Percentiles rank a stretch among this genome's conserved stretches.
These are phyloP conservation scores for Karstenula rhodostoma DNA, from an alignment of 2,329 filamentous ascomycete species.

Conservation along the genomic window DNA sequence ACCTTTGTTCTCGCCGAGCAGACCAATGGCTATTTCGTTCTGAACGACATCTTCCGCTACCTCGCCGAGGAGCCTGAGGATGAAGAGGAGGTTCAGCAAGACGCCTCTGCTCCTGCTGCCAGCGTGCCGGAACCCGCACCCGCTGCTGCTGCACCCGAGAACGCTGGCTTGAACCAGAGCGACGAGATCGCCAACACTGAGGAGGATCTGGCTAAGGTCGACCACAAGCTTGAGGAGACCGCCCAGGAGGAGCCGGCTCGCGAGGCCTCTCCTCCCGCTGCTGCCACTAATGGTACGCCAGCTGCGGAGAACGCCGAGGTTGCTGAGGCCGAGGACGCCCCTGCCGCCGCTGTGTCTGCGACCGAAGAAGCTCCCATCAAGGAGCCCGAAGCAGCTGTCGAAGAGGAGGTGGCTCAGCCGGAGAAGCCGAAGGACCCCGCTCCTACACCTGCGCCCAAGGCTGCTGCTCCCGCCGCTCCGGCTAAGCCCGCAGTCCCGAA, in stretches of 20 bases:
- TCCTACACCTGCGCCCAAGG: constrained; percentile 66
- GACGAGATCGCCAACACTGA: constrained; percentile 50
- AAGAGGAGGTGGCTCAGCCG: constrained; percentile 50
- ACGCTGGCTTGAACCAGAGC: constrained; percentile 42
- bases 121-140: constrained; percentile 53
- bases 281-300: constrained; percentile 49
- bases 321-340: constrained; percentile 50
- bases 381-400: constrained; percentile 39
- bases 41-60: constrained; percentile 98
- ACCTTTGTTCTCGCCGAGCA: constrained; percentile 97
- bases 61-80: constrained; percentile 84
- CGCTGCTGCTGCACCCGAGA: constrained; percentile 42
- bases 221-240: constrained; percentile 77
- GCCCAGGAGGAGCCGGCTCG: constrained; percentile 44
- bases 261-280: constrained; percentile 36
- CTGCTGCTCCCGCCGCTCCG: constrained; percentile 62
- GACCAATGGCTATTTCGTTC: constrained; percentile 95
- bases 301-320: constrained; percentile 46
- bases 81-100: constrained; percentile 56
- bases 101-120: constrained; percentile 42
- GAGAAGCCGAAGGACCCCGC: constrained; percentile 71
- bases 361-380: constrained; percentile 47
- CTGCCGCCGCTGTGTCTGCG: constrained; percentile 43
- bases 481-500: constrained; percentile 64
- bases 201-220: constrained; percentile 63